These are phyloP conservation scores for Prunus fruticosa DNA, from an alignment of 306 rosid genomes.

Conservation along the genomic window DNA sequence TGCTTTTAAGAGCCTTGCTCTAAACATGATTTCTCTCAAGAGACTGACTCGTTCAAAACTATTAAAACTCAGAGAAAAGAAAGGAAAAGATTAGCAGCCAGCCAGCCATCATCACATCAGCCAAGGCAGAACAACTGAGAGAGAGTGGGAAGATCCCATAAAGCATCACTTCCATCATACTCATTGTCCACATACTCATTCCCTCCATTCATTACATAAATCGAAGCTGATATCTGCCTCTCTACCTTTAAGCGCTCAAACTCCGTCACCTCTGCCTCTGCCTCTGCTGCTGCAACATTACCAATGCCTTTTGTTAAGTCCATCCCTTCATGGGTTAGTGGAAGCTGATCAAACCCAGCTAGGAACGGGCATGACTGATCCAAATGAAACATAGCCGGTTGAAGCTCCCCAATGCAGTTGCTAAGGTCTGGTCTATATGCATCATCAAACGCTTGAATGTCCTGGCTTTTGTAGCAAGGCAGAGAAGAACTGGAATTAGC, in stretches of 20 bases:
- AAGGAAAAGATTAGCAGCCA: neutral
- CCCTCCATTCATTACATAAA: conserved; percentile 27
- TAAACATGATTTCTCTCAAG: neutral
- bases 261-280: conserved; percentile 3
- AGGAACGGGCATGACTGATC: conserved; percentile 45
- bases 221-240: conserved; percentile 37
- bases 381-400: conserved; percentile 16
- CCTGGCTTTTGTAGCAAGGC: conserved; percentile 14
- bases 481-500: neutral
- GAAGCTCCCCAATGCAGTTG: conserved; percentile 29
- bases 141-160: conserved; percentile 37
- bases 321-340: conserved; percentile 18
- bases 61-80: neutral
- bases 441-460: conserved; percentile 23
- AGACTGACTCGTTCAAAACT: neutral
- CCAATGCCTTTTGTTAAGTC: conserved; percentile 8
- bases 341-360: conserved; percentile 31
- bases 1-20: neutral
- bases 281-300: neutral
- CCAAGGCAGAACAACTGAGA: conserved; percentile 30
- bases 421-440: conserved; percentile 52
- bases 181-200: conserved; percentile 24
- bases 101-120: neutral
- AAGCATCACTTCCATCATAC: conserved; percentile 28
- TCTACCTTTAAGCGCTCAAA: conserved; percentile 23